These are phyloP conservation scores for Heterobasidion occidentale DNA, from an alignment of 1,284 basidiomycete genomes.

Conservation along the genomic window DNA sequence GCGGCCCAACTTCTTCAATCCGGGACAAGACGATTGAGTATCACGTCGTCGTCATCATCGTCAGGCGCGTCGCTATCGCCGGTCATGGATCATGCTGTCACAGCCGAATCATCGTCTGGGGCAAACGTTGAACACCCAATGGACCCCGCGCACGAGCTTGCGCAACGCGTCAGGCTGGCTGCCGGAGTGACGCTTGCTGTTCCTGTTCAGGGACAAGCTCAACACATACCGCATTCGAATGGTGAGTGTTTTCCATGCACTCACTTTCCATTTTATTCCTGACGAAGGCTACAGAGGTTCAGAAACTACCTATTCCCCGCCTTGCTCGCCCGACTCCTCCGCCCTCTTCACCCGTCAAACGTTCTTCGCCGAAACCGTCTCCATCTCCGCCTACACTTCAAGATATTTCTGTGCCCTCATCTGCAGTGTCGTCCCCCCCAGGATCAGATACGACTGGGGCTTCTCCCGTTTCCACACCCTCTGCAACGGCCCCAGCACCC, in stretches of 20 bases:
- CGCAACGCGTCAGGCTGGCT: conserved; percentile 47
- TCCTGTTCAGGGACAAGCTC: conserved; percentile 30
- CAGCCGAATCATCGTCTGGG: not conserved
- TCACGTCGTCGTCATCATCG: conserved; percentile 40
- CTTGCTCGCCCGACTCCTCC: conserved; percentile 19
- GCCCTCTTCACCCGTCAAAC: conserved; percentile 16
- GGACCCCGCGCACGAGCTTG: conserved; percentile 45
- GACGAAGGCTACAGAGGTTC: conserved; percentile 11
- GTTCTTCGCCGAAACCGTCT: conserved; percentile 22
- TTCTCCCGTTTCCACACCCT: conserved; percentile 7
- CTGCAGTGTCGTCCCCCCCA: conserved; percentile 13
- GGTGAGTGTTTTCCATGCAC: not conserved
- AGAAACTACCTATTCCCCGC: conserved; percentile 26
- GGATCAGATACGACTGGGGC: not conserved
- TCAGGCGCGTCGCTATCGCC: conserved; percentile 46
- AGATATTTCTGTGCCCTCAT: conserved; percentile 9
- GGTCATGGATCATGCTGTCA: conserved; percentile 22
- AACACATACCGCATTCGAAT: conserved; percentile 12
- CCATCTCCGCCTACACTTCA: conserved; percentile 26
- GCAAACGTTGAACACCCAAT: not conserved
- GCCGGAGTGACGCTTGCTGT: conserved; percentile 59
- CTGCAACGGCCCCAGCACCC: conserved; percentile 18
- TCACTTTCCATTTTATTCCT: not conserved
- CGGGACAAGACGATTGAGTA: conserved; percentile 27
- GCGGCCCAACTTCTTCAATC: not conserved